Evolutionary conservation across 192 early-diverging fungal species (phyloP), one percentile per base, ranked within the genome.

Genomic region (Endogone sp.): DNA sequence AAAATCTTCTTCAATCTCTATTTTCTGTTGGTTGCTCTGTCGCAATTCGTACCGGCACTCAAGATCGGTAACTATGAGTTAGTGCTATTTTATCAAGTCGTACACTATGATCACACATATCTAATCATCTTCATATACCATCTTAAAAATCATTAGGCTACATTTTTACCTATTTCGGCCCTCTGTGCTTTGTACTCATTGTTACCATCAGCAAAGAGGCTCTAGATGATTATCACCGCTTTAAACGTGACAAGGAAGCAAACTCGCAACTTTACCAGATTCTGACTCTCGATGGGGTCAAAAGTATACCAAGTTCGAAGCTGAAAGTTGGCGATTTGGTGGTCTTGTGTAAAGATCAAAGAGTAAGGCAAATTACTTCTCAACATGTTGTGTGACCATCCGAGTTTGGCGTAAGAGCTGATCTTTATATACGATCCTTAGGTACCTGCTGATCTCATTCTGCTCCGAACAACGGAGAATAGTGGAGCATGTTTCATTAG

Each of bases 1-100:
- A 92, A 92, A 75, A 91, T 94, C 68, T 96, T 98, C 71, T 95
- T 97, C 81, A 96, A 98, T 76, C 67, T 97, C 63, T 98, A 98
- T 71, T 98, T 98, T 72, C 77, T 98, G 64, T 79, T 96, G 9
- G 94, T 98, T 11, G 92, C 94, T 3, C 69, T 96, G 55, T 96
- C 94, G 49, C 96, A 98, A 81, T 89, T 98, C 71, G 84, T 97
- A 29, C 93, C 93, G 29, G 86, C 92, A 31, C 81, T 97, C 66
- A 88, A 91, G 72, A 91, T 92, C 66, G 91, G 89, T 87, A 83
- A 70, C 67, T 29, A 31, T 3, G 37, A 49, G 9, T 16, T 16
- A 49, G 4, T 71, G 22, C 20, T 20, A 28, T 70, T 56, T 37
- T 20, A 13, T 3, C 25, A 67, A 23, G 11, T 4, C 4, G 8